Base-by-base conservation (phyloP, 1,284 basidiomycete genomes). In the Caloboletus firmus region DNA sequence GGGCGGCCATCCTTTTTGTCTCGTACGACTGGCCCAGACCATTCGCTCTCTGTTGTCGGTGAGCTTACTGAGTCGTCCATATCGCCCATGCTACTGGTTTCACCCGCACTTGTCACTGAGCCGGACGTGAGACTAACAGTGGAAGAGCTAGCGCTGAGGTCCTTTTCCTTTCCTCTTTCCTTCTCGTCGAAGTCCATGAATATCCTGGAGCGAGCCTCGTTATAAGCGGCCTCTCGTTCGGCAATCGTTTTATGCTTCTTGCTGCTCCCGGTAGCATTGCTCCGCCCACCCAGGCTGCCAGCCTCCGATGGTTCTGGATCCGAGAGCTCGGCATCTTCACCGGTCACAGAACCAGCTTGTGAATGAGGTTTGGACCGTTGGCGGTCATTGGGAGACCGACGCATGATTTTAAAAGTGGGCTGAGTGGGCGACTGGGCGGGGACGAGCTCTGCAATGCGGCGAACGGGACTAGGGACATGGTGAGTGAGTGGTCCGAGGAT, bases 371-470 rank as follows among this genome's bases (percentile, higher is more conserved):
- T 83, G 17, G 67, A 67, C n/a, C 74, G 73, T 31, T 75, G 74
- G 45, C 81, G 80, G 56, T 85, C 82, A 28, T 70, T 68, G 6
- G 67, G 70, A 34, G 76, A 74, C 62, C 90, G 80, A 36, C 84
- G 82, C 89, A 92, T 92, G 62, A 92, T 92, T 77, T 91, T 87
- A 68, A 92, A 88, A 11, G 89, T 79, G 20, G 87, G 89, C 40
- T 85, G 84, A 0, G 82, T 67, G 6, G 82, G 73, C 24, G 81
- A 76, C 65, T 91, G 89, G 10, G 80, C 75, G n/a, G 90, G 89
- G 17, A 91, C 87, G n/a, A 92, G 79, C 51, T 91, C 89, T 56
- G 79, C 79, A 46, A 92, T 77, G 54, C 85, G 78, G 35, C 84
- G 80, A 31, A 72, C 51, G 60, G 89, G 89, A 61, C 89, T 91